Conservation (phyloP, 2,329 filamentous ascomycete species). For the Gliomastix tumulicola region DNA sequence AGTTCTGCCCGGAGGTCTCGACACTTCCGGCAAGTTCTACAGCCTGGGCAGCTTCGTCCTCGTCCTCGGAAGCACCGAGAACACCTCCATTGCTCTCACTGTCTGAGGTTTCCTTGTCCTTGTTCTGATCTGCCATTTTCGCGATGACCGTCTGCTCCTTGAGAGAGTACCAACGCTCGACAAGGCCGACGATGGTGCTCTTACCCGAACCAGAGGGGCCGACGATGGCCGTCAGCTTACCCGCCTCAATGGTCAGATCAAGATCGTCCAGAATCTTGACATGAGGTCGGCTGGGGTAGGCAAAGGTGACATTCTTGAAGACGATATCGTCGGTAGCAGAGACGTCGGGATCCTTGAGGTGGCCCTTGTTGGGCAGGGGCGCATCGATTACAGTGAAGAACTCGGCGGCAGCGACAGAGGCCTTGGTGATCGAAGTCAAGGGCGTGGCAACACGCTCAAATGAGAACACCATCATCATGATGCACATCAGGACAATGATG, state of each 20-base stretch:
- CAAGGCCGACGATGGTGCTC: constrained; percentile 63
- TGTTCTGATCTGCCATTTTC: constrained; percentile 39
- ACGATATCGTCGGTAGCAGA: constrained; percentile 29
- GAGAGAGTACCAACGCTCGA: constrained; percentile 67
- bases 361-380: constrained; percentile 26
- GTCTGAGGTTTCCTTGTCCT: constrained; percentile 18
- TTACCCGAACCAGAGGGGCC: constrained; percentile 69
- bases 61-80: too few species aligned
- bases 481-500: constrained; percentile 50
- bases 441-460: constrained; percentile 51
- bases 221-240: constrained; percentile 67
- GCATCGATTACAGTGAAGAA: constrained; percentile 50
- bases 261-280: constrained; percentile 57
- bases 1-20: constrained; percentile 41
- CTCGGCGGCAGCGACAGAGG: constrained; percentile 49
- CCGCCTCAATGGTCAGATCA: constrained; percentile 50
- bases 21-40: constrained; percentile 34
- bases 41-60: constrained; percentile 16
- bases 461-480: constrained; percentile 51
- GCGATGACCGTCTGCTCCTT: constrained; percentile 44
- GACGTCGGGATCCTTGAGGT: constrained; percentile 26
- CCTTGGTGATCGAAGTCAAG: constrained; percentile 50
- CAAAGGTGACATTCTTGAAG: constrained; percentile 61
- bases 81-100: too few species aligned
- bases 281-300: constrained; percentile 61